Conservation (phyloP, 768 basidiomycete genomes). For the Russula virescens region DNA sequence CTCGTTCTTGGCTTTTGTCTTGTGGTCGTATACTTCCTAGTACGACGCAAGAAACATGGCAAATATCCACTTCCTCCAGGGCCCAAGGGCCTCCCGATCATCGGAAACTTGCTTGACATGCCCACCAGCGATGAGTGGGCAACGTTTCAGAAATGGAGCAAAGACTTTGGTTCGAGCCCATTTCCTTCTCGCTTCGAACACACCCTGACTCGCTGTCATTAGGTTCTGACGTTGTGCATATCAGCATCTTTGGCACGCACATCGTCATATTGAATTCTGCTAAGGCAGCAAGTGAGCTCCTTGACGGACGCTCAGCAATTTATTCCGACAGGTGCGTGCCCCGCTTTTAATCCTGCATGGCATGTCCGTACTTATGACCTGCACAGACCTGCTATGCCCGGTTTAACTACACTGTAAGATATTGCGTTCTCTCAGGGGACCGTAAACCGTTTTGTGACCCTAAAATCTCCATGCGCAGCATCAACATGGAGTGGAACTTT, state of each 20-base stretch:
- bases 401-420: conserved; percentile 7
- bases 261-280: conserved; percentile 12
- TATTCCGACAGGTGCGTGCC: conserved; percentile 12
- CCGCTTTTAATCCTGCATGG: background rate
- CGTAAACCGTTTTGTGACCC: too few species aligned
- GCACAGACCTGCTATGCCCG: conserved; percentile 1
- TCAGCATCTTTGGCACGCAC: background rate
- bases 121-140: background rate
- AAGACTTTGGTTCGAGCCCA: background rate
- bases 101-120: conserved; percentile 14
- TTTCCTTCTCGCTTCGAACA: background rate
- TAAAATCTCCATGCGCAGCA: conserved; percentile 26
- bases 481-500: conserved; percentile 40
- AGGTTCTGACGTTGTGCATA: conserved; percentile 11
- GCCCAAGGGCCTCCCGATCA: conserved; percentile 3
- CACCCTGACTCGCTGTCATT: background rate
- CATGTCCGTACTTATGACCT: background rate
- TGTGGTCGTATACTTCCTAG: background rate
- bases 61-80: conserved; percentile 4
- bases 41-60: background rate
- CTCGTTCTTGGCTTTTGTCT: background rate
- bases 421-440: background rate
- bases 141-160: conserved; percentile 3
- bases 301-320: conserved; percentile 1
- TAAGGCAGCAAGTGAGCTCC: conserved; percentile 4